Evolutionary conservation across 176 grass and related monocot species (phyloP), one percentile per base, ranked within the genome.

Genomic region (Echinochloa phyllopogon): DNA sequence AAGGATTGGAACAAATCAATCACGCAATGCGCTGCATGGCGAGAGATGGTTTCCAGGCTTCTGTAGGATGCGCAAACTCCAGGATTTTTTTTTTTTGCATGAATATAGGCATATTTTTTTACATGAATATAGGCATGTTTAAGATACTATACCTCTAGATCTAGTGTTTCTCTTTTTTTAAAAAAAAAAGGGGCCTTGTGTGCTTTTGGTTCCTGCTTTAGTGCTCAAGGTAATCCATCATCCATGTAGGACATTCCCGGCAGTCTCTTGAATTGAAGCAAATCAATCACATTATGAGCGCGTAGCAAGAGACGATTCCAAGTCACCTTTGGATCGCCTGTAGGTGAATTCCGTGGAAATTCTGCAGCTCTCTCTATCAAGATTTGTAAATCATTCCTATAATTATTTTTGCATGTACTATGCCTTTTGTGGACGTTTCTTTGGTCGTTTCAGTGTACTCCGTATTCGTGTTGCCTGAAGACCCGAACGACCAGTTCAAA

Each of bases 401-500:
- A 10, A 6, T 65, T 61, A 43, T n/a, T 71, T 23, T 16, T 42
- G 48, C 11, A 52, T 63, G 42, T 8, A 2, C 33, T 36, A 40
- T 58, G 21, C 8, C 53, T 23, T 58, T 23, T 10, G 0, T 72
- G 53, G 40, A 41, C 3, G 33, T 21, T 45, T 7, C 4, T 41
- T 62, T 51, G 20, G 42, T 60, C 58, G n/a, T 41, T 58, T 77
- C n/a, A 33, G 18, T 33, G 36, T 10, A 84, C 12, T 53, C 81
- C n/a, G 36, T 10, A 84, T 17, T 53, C 81, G 38, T 88, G 63
- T 76, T 60, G 51, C 27, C 42, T 25, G 9, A 69, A 7, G 18
- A 61, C 51, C 36, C 20, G n/a, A 52, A 75, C 42, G 83, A 90
- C 83, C 33, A 0, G 71, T 86, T 90, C 88, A 90, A 65, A 65